Base-by-base conservation (phyloP, 1,284 basidiomycete genomes). In the Thecaphora frezii region DNA sequence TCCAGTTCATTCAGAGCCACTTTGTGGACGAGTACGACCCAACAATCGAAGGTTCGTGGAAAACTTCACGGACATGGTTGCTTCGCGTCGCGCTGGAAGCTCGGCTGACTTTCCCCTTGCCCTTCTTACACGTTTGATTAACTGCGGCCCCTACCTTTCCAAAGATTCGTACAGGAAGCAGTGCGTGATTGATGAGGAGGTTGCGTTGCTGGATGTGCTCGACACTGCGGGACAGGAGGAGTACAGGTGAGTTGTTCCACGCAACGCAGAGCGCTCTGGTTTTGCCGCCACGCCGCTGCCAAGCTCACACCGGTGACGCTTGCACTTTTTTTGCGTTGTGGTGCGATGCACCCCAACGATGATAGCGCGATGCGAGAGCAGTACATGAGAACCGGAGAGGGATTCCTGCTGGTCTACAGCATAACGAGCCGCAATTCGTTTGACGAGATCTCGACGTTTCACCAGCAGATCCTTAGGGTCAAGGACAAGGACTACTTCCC, bases 161-260 rank as follows among this genome's bases (percentile, higher is more conserved):
- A 22, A 47, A 74, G 78, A 80, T 45, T 80, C 78, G 33, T 80
- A 80, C 60, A 73, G 78, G 30, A 80, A 80, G 55, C 78, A 80
- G 51, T 78, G 78, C 58, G 71, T 79, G 44, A 96, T 99, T 69
- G 94, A 98, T 81, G 94, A 97, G 37, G 96, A 98, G 81, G 92
- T 97, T 23, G 94, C 94, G 2, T 83, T 97, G 50, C 86, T 99
- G 53, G 94, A 99, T 78, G 93, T 99, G 48, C 86, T 99, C 66
- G 94, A 98, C 82, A 98, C 96, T 3, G 96, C 96, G 46, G 94
- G 94, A 44, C 94, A 99, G 81, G 94, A 99, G 81, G 94, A 98
- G 84, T 99, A 98, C 70, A 80, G 91, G 93, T 94, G 69, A 59
- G 89, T 85, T 30, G 19, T 36, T n/a, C 5, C 19, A 10, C 46